Evolutionary conservation across 2,329 filamentous ascomycete species (phyloP).

Genomic region (Epichloe uncinata): DNA sequence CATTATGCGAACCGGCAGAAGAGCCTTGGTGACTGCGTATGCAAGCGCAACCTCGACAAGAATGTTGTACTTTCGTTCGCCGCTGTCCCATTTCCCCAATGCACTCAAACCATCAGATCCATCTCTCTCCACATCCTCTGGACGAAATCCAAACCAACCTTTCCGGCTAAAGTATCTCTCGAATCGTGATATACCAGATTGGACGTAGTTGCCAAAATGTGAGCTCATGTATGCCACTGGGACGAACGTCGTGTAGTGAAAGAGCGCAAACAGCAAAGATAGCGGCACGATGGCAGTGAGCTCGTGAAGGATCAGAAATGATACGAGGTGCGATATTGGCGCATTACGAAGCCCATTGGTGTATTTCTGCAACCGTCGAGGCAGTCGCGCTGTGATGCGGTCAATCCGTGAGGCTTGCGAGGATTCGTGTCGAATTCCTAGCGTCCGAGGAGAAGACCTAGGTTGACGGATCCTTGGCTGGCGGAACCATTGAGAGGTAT

Average conservation of each 20-base stretch:
- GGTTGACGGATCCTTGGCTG: conserved; percentile 7
- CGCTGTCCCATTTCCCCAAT: conserved; percentile 23
- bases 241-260: conserved; percentile 68
- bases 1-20: conserved; percentile 65
- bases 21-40: conserved; percentile 77
- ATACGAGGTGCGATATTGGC: conserved; percentile 68
- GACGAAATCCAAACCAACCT: conserved; percentile 61
- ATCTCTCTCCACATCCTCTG: conserved; percentile 13
- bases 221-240: conserved; percentile 42
- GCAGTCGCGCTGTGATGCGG: conserved; percentile 41
- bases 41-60: conserved; percentile 67
- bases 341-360: conserved; percentile 58
- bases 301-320: conserved; percentile 87
- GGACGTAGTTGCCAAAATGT: conserved; percentile 36
- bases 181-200: conserved; percentile 58
- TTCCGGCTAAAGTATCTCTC: conserved; percentile 65
- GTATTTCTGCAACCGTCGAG: conserved; percentile 54
- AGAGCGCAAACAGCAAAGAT: conserved; percentile 57
- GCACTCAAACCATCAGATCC: conserved; percentile 14
- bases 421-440: conserved; percentile 12
- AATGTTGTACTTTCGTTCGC: conserved; percentile 39
- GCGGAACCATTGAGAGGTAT: conserved; percentile 12
- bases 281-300: conserved; percentile 76
- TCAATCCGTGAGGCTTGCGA: conserved; percentile 25
- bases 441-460: conserved; percentile 4